These are phyloP conservation scores for Penicillium sumatraense DNA, from an alignment of 2,329 filamentous ascomycete species.

Conservation along the genomic window DNA sequence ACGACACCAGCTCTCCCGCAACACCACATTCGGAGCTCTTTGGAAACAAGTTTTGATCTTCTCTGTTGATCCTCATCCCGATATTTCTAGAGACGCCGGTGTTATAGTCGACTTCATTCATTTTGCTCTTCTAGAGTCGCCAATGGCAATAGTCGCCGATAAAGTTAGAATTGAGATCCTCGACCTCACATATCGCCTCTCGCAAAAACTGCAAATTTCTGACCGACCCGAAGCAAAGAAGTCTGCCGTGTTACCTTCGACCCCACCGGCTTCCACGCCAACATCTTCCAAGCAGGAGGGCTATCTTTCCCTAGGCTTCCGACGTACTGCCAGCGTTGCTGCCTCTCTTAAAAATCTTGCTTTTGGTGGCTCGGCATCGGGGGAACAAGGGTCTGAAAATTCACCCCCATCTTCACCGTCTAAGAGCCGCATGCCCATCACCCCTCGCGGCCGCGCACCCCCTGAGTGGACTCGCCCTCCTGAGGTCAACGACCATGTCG, in stretches of 20 bases:
- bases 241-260: slow-evolving; percentile 46
- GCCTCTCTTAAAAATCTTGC: slow-evolving; percentile 67
- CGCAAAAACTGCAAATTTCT: slow-evolving; percentile 45
- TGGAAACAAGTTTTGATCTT: slow-evolving; percentile 93
- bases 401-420: slow-evolving; percentile 34
- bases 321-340: slow-evolving; percentile 67
- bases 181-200: slow-evolving; percentile 38
- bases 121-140: slow-evolving; percentile 74
- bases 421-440: slow-evolving; percentile 44
- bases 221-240: slow-evolving; percentile 42
- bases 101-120: slow-evolving; percentile 88
- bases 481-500: slow-evolving; percentile 73
- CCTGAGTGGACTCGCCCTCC: slow-evolving; percentile 69
- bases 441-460: slow-evolving; percentile 56
- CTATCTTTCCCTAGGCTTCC: slow-evolving; percentile 64
- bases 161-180: slow-evolving; percentile 70
- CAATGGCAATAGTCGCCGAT: slow-evolving; percentile 72
- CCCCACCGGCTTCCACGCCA: slow-evolving; percentile 50
- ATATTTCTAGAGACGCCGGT: slow-evolving; percentile 83
- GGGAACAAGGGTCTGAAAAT: slow-evolving; percentile 32
- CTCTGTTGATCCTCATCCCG: slow-evolving; percentile 91
- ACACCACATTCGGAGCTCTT: slow-evolving; percentile 88
- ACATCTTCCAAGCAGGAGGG: slow-evolving; percentile 60
- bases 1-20: slow-evolving; percentile 63
- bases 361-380: slow-evolving; percentile 52